Percentiles rank a stretch among this genome's conserved stretches.
These are phyloP conservation scores for Solanum sparsipilum DNA, from an alignment of 257 asterid genomes.

Conservation along the genomic window DNA sequence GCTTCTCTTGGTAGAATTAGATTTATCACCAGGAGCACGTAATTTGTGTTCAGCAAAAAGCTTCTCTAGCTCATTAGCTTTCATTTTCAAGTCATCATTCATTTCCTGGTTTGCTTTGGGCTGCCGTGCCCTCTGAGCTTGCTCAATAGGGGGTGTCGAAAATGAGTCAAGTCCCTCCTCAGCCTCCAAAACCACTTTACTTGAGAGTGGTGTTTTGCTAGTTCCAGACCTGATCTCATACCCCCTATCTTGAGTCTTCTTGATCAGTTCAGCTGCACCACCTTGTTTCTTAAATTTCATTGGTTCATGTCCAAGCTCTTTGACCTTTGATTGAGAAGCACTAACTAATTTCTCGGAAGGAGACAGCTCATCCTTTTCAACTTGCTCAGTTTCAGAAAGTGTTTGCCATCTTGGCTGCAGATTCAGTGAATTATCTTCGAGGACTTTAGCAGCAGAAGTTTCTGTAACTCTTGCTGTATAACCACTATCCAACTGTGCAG, in stretches of 20 bases:
- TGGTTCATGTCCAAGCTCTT: slow-evolving; percentile 43
- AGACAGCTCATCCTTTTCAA: slow-evolving; percentile 18
- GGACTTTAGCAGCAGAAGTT: slow-evolving; percentile 34
- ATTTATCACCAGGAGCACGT: slow-evolving; percentile 66
- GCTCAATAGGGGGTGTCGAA: slow-evolving; percentile 46
- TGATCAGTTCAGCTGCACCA: slow-evolving; percentile 29
- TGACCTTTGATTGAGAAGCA: slow-evolving; percentile 23
- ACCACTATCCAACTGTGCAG: slow-evolving; percentile 23
- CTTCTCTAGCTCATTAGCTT: slow-evolving; percentile 93
- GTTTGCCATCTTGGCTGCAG: slow-evolving; percentile 29
- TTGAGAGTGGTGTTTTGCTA: slow-evolving; percentile 19
- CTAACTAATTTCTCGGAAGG: slow-evolving; percentile 16
- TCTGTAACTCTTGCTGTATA: slow-evolving; percentile 41
- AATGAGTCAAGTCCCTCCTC: slow-evolving; percentile 40
- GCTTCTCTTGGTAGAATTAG: slow-evolving; percentile 33
- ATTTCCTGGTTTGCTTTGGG: slow-evolving; percentile 81
- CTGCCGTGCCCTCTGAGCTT: slow-evolving; percentile 50
- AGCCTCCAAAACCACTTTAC: slow-evolving; percentile 29
- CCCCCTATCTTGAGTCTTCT: slow-evolving; percentile 29
- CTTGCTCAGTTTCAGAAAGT: slow-evolving; percentile 23
- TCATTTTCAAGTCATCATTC: slow-evolving; percentile 74
- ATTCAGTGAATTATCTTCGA: slow-evolving; percentile 25
- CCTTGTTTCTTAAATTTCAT: slow-evolving; percentile 30
- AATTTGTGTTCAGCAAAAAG: slow-evolving; percentile 72
- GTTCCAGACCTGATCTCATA: slow-evolving; percentile 28